Conservation (phyloP, 176 grass and related monocot species). For the Triticum monococcum region DNA sequence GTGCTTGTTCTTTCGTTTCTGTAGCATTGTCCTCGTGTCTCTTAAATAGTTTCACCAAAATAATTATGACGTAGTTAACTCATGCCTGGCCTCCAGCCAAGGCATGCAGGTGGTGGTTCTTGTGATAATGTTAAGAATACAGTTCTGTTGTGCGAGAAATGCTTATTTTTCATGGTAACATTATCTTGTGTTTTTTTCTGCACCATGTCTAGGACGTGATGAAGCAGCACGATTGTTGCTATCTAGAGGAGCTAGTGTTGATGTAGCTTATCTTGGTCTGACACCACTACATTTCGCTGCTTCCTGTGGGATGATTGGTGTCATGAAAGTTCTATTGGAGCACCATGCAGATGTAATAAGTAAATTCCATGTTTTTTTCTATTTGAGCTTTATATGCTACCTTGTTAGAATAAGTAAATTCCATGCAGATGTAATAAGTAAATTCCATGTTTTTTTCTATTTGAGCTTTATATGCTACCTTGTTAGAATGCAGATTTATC, state of each 20-base stretch:
- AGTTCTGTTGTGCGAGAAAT: background rate
- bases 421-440: conserved; percentile 4
- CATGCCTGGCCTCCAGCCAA: background rate
- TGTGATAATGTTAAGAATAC: too few species aligned
- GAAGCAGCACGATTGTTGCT: background rate
- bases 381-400: background rate
- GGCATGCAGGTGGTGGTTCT: background rate
- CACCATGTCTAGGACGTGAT: background rate
- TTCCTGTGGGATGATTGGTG: background rate
- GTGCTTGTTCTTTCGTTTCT: background rate
- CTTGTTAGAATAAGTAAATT: background rate
- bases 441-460: background rate
- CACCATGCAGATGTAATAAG: conserved; percentile 8
- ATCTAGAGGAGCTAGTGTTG: background rate
- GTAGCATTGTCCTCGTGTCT: background rate
- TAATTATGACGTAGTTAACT: background rate
- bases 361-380: background rate
- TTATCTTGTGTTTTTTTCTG: background rate
- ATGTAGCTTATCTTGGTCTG: background rate
- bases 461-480: background rate
- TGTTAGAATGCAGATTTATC: background rate
- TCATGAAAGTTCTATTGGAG: conserved; percentile 8
- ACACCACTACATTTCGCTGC: conserved; percentile 11
- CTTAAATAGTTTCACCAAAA: background rate
- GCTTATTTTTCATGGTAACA: background rate